A percentile compares a stretch with the other conserved stretches of the same genome.
Conservation (phyloP, 1,284 basidiomycete species). For the Ceratobasidium sp. region DNA sequence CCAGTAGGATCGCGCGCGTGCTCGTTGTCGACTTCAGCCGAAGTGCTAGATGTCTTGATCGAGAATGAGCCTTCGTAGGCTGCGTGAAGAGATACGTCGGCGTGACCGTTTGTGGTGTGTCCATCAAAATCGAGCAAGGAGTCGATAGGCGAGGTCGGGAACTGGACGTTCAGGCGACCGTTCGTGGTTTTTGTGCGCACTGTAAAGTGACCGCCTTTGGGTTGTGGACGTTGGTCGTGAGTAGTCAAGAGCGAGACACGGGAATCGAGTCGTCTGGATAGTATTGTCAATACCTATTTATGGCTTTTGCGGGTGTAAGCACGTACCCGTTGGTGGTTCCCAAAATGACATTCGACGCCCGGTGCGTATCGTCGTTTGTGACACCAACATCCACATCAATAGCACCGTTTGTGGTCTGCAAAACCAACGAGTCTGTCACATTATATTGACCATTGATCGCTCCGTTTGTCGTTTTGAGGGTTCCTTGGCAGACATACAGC, state of each 20-base stretch:
- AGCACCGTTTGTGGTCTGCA: constrained; percentile 45
- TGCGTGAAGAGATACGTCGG: constrained; percentile 22
- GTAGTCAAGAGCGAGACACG: constrained; percentile 37
- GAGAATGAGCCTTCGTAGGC: constrained; percentile 24
- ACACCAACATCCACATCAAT: constrained; percentile 40
- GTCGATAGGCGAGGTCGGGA: constrained; percentile 26
- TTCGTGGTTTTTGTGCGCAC: constrained; percentile 8
- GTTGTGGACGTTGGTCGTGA: constrained; percentile 43
- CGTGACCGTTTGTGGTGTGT: constrained; percentile 15
- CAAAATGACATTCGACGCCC: constrained; percentile 13
- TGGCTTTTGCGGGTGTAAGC: not conserved
- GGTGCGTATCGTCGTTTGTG: constrained; percentile 44
- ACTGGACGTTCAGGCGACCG: constrained; percentile 27
- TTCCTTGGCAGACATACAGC: constrained; percentile 26
- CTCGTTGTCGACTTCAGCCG: not conserved
- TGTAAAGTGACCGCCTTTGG: constrained; percentile 39
- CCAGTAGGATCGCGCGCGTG: constrained; percentile 12
- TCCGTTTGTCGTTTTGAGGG: constrained; percentile 43
- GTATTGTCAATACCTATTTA: not conserved
- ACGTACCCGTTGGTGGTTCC: constrained; percentile 30
- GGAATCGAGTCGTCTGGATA: constrained; percentile 23
- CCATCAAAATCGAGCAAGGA: constrained; percentile 33
- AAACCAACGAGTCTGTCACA: constrained; percentile 31
- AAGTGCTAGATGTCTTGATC: not conserved
- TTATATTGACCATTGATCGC: constrained; percentile 42